Evolutionary conservation across 2,329 filamentous ascomycete genomes (phyloP).

Genomic region (Botryotinia narcissicola): DNA sequence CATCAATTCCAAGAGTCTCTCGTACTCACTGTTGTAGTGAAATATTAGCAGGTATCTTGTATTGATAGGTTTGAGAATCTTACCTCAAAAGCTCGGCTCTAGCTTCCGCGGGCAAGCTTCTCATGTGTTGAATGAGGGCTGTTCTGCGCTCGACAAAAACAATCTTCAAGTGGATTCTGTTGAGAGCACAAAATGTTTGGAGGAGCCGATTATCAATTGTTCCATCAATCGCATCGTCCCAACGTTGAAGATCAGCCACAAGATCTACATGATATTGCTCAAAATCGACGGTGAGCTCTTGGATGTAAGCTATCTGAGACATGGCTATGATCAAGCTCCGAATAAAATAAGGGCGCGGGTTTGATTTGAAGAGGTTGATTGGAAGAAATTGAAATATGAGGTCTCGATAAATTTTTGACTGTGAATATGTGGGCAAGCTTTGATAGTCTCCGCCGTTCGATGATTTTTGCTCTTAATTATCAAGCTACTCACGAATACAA

Average conservation of each 20-base stretch:
- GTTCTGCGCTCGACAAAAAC: neutral
- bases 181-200: neutral
- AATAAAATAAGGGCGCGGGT: too few relatives aligned
- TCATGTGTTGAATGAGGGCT: neutral
- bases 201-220: neutral
- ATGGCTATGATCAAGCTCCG: neutral
- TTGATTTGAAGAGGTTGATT: neutral
- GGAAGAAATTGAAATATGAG: neutral
- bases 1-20: neutral
- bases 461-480: neutral
- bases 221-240: neutral
- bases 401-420: neutral
- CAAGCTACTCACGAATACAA: neutral
- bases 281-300: neutral
- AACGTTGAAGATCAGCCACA: neutral
- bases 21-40: neutral
- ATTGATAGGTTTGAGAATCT: neutral
- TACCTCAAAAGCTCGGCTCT: neutral
- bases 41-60: neutral
- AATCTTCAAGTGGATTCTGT: neutral
- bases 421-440: neutral
- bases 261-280: neutral
- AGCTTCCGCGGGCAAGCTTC: fast-evolving
- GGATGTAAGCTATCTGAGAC: neutral
- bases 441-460: neutral